Conservation (phyloP, 257 asterid species). For the Paraleonurus japonicus region DNA sequence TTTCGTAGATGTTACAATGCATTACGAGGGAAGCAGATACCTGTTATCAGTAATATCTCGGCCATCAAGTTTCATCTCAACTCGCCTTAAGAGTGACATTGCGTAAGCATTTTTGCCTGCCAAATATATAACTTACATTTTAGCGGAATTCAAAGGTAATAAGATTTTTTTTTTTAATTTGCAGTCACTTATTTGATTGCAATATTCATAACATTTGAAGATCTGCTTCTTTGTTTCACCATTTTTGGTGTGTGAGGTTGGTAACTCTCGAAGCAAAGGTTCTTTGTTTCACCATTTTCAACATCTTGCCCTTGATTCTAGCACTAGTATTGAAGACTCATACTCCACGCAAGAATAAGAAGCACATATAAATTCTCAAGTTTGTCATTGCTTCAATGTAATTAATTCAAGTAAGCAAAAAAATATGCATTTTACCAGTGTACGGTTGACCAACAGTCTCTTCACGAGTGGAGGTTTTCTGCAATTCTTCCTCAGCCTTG, state of each 20-base stretch:
- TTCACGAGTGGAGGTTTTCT: conserved; percentile 37
- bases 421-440: conserved; percentile 50
- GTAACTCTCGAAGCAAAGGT: neutral
- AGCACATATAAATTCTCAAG: neutral
- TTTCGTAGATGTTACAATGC: conserved; percentile 1
- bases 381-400: conserved; percentile 6
- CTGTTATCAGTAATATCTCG: conserved; percentile 76
- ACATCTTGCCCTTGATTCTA: neutral
- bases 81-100: conserved; percentile 70
- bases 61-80: conserved; percentile 96
- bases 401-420: conserved; percentile 8
- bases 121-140: conserved; percentile 24
- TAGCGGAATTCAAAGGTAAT: conserved; percentile 10
- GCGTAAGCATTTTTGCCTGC: conserved; percentile 92
- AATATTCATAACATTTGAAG: neutral
- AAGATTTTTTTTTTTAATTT: neutral
- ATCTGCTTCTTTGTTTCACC: neutral
- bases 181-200: neutral
- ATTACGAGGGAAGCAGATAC: conserved; percentile 42
- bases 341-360: neutral
- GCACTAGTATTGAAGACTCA: neutral
- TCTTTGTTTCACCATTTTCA: neutral
- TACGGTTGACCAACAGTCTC: conserved; percentile 46
- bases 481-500: conserved; percentile 48
- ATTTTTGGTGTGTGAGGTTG: neutral